phyloP scores from a whole-genome alignment of 495 filamentous ascomycete species.

The Halenospora varia region DNA sequence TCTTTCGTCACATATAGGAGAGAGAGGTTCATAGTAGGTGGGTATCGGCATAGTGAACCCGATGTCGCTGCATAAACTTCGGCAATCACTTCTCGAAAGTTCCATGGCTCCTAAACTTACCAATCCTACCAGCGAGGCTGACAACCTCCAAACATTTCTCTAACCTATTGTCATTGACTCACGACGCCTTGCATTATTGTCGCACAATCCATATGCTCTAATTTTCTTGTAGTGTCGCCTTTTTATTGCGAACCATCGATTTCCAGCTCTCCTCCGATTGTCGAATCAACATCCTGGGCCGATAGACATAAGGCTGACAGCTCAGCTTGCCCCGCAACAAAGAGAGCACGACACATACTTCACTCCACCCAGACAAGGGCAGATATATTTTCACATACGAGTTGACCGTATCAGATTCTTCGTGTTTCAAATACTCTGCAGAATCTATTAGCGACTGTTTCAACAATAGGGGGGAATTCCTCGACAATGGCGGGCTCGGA shows the following conservation, averaged over 20 bases:
- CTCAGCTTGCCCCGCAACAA: not conserved
- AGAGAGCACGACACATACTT: not conserved
- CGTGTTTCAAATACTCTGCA: not conserved
- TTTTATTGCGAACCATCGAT: not conserved
- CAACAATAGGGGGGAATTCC: no score
- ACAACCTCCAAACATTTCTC: not conserved
- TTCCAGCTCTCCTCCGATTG: not conserved
- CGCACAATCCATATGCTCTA: not conserved
- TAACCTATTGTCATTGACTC: not conserved
- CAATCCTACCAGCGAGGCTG: constrained; percentile 8
- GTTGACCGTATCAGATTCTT: no score
- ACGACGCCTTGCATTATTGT: not conserved
- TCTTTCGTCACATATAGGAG: not conserved
- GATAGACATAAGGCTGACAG: not conserved
- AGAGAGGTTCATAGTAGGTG: not conserved
- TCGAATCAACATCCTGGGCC: not conserved
- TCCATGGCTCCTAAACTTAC: constrained; percentile 7
- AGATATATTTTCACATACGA: no score
- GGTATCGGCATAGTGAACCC: no score
- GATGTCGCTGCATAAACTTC: no score
- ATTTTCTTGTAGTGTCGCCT: not conserved
- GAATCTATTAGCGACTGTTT: not conserved
- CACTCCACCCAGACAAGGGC: not conserved
- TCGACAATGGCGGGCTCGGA: constrained; percentile 21
- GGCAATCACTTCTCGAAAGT: constrained; percentile 21